Conservation (phyloP, 164 flowering plant genomes). For the Magnolia changhungtana region DNA sequence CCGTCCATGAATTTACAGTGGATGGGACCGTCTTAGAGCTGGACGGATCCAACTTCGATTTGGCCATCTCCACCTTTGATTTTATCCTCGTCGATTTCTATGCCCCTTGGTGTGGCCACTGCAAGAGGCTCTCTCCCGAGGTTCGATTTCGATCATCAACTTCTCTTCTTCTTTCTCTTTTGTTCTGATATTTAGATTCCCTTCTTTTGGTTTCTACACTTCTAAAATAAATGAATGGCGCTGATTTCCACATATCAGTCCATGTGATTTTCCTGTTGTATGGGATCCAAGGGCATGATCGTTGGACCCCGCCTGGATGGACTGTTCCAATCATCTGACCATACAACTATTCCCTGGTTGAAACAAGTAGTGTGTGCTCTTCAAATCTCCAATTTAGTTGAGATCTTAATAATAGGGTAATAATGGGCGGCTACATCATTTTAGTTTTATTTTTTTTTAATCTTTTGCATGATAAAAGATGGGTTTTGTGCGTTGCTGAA, state of each 20-base stretch:
- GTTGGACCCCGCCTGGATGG: not conserved
- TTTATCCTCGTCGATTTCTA: conserved; percentile 83
- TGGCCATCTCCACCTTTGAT: conserved; percentile 77
- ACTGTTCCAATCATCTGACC: no score
- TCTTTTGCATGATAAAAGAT: no score
- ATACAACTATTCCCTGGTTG: no score
- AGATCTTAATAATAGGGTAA: no score
- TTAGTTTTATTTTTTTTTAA: no score
- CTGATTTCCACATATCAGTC: not conserved
- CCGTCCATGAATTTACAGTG: conserved; percentile 21
- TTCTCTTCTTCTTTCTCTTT: not conserved
- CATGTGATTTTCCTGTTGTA: not conserved
- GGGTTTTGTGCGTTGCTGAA: no score
- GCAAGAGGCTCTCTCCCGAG: conserved; percentile 95
- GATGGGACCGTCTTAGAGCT: conserved; percentile 83
- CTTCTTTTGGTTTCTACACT: no score
- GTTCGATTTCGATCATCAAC: conserved; percentile 20
- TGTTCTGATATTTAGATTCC: not conserved
- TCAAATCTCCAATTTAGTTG: no score
- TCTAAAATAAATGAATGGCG: no score
- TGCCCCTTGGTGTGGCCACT: conserved; percentile 99
- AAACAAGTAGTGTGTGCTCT: no score
- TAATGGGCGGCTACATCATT: no score
- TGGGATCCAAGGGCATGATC: not conserved
- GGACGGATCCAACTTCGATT: conserved; percentile 75